phyloP scores from a whole-genome alignment of 2,329 filamentous ascomycete genomes.

The Colletotrichum gloeosporioides region DNA sequence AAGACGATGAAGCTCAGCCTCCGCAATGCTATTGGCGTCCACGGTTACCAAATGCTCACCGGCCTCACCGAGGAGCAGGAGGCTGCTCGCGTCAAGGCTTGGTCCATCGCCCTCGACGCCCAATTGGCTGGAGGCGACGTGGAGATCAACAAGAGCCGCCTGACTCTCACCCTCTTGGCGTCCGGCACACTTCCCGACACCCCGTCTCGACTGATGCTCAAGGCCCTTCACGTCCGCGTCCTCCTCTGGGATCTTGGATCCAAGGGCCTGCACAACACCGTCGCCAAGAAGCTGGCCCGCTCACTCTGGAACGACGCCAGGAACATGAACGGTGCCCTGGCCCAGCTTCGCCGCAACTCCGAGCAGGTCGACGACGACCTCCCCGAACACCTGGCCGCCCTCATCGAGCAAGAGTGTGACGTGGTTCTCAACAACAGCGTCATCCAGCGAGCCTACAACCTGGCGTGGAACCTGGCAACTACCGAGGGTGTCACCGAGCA shows the following conservation, averaged over 20 bases:
- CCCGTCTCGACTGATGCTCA: constrained; percentile 84
- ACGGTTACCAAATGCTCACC: constrained; percentile 79
- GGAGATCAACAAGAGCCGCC: constrained; percentile 85
- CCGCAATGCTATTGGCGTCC: constrained; percentile 77
- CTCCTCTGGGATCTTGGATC: constrained; percentile 81
- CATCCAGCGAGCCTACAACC: constrained; percentile 84
- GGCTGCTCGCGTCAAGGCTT: constrained; percentile 84
- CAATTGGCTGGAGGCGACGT: constrained; percentile 90
- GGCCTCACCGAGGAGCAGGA: constrained; percentile 87
- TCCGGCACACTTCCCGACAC: constrained; percentile 87
- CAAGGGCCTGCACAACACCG: constrained; percentile 68
- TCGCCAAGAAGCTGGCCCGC: constrained; percentile 76
- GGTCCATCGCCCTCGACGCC: constrained; percentile 91
- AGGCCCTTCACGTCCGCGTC: constrained; percentile 89
- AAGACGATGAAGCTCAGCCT: constrained; percentile 85
- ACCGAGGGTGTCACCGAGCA: constrained; percentile 66
- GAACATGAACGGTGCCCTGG: constrained; percentile 59
- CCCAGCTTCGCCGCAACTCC: constrained; percentile 45
- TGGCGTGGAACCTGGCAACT: constrained; percentile 85
- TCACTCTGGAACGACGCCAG: constrained; percentile 84
- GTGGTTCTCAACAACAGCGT: constrained; percentile 80
- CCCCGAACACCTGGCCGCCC: constrained; percentile 75
- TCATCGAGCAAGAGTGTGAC: constrained; percentile 82
- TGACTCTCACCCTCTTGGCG: constrained; percentile 85
- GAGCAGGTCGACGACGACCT: constrained; percentile 68